Conservation (phyloP, 176 grass and related monocot genomes). For the Sorghum bicolor region DNA sequence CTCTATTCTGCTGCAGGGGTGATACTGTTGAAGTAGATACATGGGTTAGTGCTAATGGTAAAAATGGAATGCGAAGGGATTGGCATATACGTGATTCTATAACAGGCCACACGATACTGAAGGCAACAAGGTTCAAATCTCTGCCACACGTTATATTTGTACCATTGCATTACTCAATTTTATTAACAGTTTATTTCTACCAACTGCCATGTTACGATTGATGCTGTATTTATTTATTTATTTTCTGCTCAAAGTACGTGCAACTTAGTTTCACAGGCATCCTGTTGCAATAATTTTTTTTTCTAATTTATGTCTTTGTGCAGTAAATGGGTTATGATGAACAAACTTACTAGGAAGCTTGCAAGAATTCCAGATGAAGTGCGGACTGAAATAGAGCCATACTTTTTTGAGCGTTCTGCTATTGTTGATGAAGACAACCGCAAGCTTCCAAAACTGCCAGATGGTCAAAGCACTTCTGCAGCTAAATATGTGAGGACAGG, state of each 20-base stretch:
- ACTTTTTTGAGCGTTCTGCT: conserved; percentile 63
- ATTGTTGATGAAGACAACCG: conserved; percentile 73
- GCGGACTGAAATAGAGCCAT: conserved; percentile 73
- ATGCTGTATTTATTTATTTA: not conserved
- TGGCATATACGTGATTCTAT: conserved; percentile 86
- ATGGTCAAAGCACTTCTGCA: conserved; percentile 36
- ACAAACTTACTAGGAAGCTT: conserved; percentile 84
- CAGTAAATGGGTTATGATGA: conserved; percentile 99
- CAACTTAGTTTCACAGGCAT: not conserved
- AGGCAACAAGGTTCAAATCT: conserved; percentile 72
- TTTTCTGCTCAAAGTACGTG: not conserved
- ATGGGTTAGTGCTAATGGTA: conserved; percentile 81
- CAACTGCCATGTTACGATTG: conserved; percentile 5
- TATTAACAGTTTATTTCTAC: not conserved
- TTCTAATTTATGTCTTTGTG: conserved; percentile 28
- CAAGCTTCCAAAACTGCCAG: conserved; percentile 73
- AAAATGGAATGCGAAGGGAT: conserved; percentile 95
- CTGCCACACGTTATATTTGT: not conserved
- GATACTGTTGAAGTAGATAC: conserved; percentile 89
- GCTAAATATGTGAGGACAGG: conserved; percentile 77
- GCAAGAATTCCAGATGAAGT: conserved; percentile 95
- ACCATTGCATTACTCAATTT: not conserved
- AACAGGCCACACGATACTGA: conserved; percentile 69
- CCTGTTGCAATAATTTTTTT: not conserved
- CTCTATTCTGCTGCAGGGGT: conserved; percentile 63